These are phyloP conservation scores for Boletus calvinii DNA, from an alignment of 1,284 basidiomycete genomes.

Conservation along the genomic window DNA sequence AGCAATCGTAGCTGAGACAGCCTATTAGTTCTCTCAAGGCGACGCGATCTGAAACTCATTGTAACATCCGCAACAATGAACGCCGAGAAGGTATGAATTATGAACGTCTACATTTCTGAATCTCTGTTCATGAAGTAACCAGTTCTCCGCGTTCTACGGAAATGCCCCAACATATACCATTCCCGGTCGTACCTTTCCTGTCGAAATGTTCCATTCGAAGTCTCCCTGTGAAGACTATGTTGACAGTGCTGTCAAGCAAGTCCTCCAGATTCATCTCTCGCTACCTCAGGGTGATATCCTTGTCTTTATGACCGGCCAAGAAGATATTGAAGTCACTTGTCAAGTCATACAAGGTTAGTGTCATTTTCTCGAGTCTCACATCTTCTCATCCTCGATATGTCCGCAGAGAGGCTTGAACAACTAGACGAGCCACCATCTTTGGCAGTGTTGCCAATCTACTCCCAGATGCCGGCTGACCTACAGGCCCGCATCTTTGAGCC, in stretches of 20 bases:
- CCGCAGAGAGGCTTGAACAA: conserved; percentile 82
- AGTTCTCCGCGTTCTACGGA: conserved; percentile 96
- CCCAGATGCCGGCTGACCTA: conserved; percentile 98
- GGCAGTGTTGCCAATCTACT: conserved; percentile 95
- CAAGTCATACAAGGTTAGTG: conserved; percentile 80
- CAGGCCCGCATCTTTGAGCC: conserved; percentile 98
- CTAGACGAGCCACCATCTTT: conserved; percentile 87
- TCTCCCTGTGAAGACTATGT: conserved; percentile 99
- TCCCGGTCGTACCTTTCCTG: conserved; percentile 97
- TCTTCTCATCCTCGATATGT: conserved; percentile 11
- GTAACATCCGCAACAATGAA: conserved; percentile 99
- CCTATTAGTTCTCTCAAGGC: conserved; percentile 76
- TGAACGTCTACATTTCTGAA: neutral
- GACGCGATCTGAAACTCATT: conserved; percentile 92
- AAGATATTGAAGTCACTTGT: conserved; percentile 97
- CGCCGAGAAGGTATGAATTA: conserved; percentile 77
- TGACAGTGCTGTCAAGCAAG: conserved; percentile 96
- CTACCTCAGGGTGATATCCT: conserved; percentile 94
- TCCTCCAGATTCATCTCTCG: conserved; percentile 94
- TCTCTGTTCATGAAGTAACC: neutral
- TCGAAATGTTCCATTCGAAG: conserved; percentile 94
- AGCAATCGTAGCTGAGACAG: conserved; percentile 10
- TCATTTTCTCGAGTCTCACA: neutral
- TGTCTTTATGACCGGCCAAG: conserved; percentile 99
- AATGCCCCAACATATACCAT: conserved; percentile 96